Percentiles rank a stretch among this genome's conserved stretches.
phyloP scores from a whole-genome alignment of 805 yeast species.

The Yamadazyma endophytica region DNA sequence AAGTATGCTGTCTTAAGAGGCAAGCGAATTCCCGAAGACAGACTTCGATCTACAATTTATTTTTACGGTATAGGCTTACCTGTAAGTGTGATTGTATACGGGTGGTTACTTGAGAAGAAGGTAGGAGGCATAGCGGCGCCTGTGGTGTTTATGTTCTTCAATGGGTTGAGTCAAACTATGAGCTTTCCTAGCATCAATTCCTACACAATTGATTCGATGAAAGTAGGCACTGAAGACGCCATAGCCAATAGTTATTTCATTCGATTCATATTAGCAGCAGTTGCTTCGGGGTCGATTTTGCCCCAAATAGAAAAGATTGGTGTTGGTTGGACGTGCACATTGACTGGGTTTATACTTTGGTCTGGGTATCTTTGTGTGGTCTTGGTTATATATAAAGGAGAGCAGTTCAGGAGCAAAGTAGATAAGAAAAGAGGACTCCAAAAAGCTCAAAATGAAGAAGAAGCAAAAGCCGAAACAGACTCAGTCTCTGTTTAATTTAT shows the following conservation, averaged over 20 bases:
- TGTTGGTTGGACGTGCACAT: conserved; percentile 51
- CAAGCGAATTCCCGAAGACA: conserved; percentile 45
- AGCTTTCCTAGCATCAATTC: conserved; percentile 49
- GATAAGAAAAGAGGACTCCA: too few relatives aligned
- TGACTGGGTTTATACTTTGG: too few relatives aligned
- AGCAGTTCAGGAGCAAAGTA: too few relatives aligned
- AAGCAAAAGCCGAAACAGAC: too few relatives aligned
- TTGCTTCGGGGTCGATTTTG: conserved; percentile 45
- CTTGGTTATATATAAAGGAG: too few relatives aligned
- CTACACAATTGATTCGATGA: conserved; percentile 54
- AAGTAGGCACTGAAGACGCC: conserved; percentile 48
- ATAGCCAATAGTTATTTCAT: conserved; percentile 48
- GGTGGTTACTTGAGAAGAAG: conserved; percentile 47
- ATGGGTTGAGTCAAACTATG: conserved; percentile 47
- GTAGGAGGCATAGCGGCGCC: conserved; percentile 54
- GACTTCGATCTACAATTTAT: conserved; percentile 25
- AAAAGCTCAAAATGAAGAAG: too few relatives aligned
- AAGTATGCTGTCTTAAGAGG: conserved; percentile 38
- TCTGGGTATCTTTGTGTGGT: too few relatives aligned
- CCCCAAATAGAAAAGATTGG: conserved; percentile 44
- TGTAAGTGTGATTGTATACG: conserved; percentile 41
- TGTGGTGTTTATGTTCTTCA: conserved; percentile 41
- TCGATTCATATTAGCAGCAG: conserved; percentile 46
- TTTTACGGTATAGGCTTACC: conserved; percentile 47
- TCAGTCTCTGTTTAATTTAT: too few relatives aligned